phyloP scores from a whole-genome alignment of 2,329 filamentous ascomycete genomes.

The Chaetomiaceae sp. region DNA sequence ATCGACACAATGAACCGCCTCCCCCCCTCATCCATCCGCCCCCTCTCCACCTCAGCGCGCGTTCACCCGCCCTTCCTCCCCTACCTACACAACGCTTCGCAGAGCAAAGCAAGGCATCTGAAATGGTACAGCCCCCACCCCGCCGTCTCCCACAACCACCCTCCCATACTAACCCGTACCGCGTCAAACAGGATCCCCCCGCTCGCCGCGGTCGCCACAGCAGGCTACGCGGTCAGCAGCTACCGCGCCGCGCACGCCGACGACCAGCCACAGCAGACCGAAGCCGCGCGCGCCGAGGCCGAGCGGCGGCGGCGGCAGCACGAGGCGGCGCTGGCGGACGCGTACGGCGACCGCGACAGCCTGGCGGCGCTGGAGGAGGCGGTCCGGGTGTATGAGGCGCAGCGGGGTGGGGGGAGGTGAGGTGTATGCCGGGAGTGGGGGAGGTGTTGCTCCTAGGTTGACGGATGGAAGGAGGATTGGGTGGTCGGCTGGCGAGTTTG shows the following conservation, averaged over 20 bases:
- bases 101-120: conserved; percentile 11
- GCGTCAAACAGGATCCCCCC: conserved; percentile 21
- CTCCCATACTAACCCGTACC: not conserved
- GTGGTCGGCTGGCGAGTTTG: not conserved
- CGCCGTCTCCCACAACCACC: not conserved
- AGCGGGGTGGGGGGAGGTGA: conserved; percentile 16
- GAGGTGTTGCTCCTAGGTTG: not conserved
- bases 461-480: too few relatives aligned
- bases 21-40: conserved; percentile 7
- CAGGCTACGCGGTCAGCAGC: conserved; percentile 23
- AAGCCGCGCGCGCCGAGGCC: conserved; percentile 16
- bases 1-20: conserved; percentile 9
- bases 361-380: conserved; percentile 30
- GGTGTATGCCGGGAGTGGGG: too few relatives aligned
- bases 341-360: conserved; percentile 28
- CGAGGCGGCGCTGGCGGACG: conserved; percentile 25
- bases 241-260: conserved; percentile 20
- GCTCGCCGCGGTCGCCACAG: conserved; percentile 22
- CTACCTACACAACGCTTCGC: conserved; percentile 24
- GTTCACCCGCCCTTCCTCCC: conserved; percentile 30
- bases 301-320: conserved; percentile 17
- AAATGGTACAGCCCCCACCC: conserved; percentile 21
- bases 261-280: conserved; percentile 10
- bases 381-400: conserved; percentile 27
- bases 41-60: conserved; percentile 25